These are phyloP conservation scores for Sclerotinia borealis DNA, from an alignment of 2,329 filamentous ascomycete genomes.

Conservation along the genomic window DNA sequence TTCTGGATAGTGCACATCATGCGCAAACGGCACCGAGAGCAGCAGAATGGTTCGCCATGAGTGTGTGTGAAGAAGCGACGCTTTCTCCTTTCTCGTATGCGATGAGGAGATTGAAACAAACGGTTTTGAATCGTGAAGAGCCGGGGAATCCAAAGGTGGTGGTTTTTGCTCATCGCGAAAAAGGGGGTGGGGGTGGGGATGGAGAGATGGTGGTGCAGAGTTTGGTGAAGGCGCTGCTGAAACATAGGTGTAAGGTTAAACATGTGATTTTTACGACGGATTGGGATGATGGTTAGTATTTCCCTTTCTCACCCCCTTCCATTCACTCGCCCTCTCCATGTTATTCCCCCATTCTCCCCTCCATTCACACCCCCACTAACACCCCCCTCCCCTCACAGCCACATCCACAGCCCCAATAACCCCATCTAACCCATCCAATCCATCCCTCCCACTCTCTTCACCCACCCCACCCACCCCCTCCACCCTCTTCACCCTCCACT, in stretches of 20 bases:
- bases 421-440: too few relatives aligned
- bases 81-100: constrained; percentile 8
- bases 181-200: too few relatives aligned
- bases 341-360: too few relatives aligned
- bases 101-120: neutral
- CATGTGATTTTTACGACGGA: constrained; percentile 20
- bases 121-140: neutral
- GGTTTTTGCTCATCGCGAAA: constrained; percentile 15
- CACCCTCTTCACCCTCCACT: constrained; percentile 9
- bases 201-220: constrained; percentile 6
- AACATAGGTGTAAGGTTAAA: constrained; percentile 12
- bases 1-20: constrained; percentile 25
- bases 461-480: constrained; percentile 11
- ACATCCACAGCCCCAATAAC: neutral
- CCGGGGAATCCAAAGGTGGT: constrained; percentile 10
- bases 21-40: constrained; percentile 78
- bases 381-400: too few relatives aligned
- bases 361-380: neutral
- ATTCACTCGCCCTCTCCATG: fast-evolving
- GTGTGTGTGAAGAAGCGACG: constrained; percentile 30
- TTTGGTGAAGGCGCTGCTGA: constrained; percentile 13
- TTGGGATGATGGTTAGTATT: constrained; percentile 13
- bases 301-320: neutral
- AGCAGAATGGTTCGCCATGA: constrained; percentile 67
- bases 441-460: constrained; percentile 5